Conservation (phyloP, 2,329 filamentous ascomycete species). For the Periglandula ipomoeae region DNA sequence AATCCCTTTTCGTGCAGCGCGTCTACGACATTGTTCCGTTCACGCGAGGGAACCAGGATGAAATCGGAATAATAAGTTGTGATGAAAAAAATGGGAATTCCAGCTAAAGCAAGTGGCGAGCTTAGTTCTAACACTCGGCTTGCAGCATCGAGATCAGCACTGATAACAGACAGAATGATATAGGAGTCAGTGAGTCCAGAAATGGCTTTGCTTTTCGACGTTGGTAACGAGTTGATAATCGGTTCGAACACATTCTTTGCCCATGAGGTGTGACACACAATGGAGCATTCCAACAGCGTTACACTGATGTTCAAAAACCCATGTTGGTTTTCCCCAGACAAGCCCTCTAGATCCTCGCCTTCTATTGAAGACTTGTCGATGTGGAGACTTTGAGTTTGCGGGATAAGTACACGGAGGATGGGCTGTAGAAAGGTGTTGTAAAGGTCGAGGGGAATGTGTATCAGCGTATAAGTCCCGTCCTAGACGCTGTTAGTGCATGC, state of each 20-base stretch:
- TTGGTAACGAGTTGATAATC: conserved; percentile 54
- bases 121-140: conserved; percentile 88
- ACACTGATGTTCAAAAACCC: conserved; percentile 90
- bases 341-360: conserved; percentile 32
- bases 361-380: conserved; percentile 24
- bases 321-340: conserved; percentile 49
- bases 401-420: conserved; percentile 76
- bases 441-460: conserved; percentile 78
- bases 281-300: conserved; percentile 84
- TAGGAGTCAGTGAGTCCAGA: conserved; percentile 77
- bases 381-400: conserved; percentile 39
- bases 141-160: conserved; percentile 82
- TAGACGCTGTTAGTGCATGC: conserved; percentile 30
- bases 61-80: conserved; percentile 98
- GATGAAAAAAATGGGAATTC: conserved; percentile 96
- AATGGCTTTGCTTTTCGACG: conserved; percentile 42
- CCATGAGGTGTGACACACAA: conserved; percentile 75
- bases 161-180: conserved; percentile 81
- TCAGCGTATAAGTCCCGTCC: conserved; percentile 80
- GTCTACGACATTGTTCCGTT: conserved; percentile 63
- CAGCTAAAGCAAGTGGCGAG: conserved; percentile 79
- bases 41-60: conserved; percentile 75
- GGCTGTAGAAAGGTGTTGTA: conserved; percentile 75
- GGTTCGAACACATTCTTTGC: conserved; percentile 69
- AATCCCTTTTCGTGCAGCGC: conserved; percentile 75